phyloP scores from a whole-genome alignment of 2,329 filamentous ascomycete species.

The Biscogniauxia marginata region DNA sequence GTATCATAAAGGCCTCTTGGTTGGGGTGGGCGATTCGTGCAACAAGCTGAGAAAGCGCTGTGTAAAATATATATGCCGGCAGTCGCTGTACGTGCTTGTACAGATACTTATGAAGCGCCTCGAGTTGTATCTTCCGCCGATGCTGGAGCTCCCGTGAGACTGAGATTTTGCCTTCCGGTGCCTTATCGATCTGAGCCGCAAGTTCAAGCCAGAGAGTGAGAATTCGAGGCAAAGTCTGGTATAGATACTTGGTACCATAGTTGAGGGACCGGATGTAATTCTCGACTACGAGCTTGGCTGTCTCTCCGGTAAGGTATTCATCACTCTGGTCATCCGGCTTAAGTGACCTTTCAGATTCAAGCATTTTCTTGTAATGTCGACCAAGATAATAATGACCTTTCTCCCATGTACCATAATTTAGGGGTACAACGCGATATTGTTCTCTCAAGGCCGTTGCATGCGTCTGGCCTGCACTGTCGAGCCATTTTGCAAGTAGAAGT shows the following conservation, averaged over 20 bases:
- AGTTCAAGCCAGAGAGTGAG: constrained; percentile 94
- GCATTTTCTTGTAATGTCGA: constrained; percentile 93
- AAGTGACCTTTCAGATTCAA: constrained; percentile 83
- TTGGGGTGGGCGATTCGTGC: constrained; percentile 93
- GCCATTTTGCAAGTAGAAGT: constrained; percentile 91
- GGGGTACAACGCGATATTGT: constrained; percentile 81
- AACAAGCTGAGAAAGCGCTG: constrained; percentile 85
- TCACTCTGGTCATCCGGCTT: constrained; percentile 75
- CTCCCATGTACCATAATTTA: constrained; percentile 74
- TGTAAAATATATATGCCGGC: constrained; percentile 77
- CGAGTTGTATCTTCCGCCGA: constrained; percentile 63
- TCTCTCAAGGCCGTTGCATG: constrained; percentile 75
- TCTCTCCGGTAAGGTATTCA: constrained; percentile 75
- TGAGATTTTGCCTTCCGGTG: constrained; percentile 54
- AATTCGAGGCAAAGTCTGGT: constrained; percentile 88
- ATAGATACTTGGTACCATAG: constrained; percentile 92
- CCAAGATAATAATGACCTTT: constrained; percentile 97
- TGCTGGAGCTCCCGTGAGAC: constrained; percentile 52
- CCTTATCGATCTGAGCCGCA: constrained; percentile 69
- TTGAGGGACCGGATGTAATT: constrained; percentile 86
- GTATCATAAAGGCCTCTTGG: constrained; percentile 68
- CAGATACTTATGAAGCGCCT: constrained; percentile 69
- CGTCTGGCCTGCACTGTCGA: constrained; percentile 91
- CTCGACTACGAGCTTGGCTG: constrained; percentile 81
- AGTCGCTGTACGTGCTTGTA: constrained; percentile 74